Evolutionary conservation across 139 green algal genomes (phyloP), one percentile per base, ranked within the genome.

Genomic region (Chlamydomonas incerta): DNA sequence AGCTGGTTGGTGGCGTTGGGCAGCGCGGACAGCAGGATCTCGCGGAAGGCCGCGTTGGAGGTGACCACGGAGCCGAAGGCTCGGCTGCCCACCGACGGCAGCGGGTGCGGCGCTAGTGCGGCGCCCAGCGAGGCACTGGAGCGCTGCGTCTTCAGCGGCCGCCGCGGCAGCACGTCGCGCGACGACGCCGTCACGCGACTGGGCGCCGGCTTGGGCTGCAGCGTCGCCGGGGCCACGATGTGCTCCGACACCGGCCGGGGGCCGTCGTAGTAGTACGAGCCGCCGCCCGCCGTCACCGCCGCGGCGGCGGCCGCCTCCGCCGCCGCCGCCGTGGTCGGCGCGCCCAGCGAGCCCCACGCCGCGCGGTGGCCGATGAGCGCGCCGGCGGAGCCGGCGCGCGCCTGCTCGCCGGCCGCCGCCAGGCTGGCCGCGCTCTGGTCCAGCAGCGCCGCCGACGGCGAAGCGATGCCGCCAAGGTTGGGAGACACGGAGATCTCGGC

Each of bases 291-390:
- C 55, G 55, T 24, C 8, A 26, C 55, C 55, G 62, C 62, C 23
- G 62, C 62, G 29, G 24, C 62, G 2, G 63, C 63, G 28, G 17
- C 63, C 2, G 28, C 26, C 28, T 69, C 26, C 29, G 13, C 24
- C 13, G 63, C 29, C 3, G 63, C 17, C 28, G 28, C 26, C 58
- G 58, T n/a, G 58, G 58, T 65, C 5, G 74, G 57, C 21, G 57
- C 50, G 18, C 50, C 21, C 23, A 72, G 58, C 75, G 75, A 37
- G 26, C 29, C 75, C 75, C 75, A 83, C 29, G 75, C 75, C 35
- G 75, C 75, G 34, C 75, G 75, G 23, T 37, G 60, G 28, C 60
- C 75, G 37, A 83, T 72, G 6, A 83, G 75, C 23, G 50, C 29
- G 47, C 47, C 4, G 1, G 29, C 47, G 4, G 47, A 13, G 70